Conservation (phyloP, 2,329 filamentous ascomycete genomes). For the Fulvia fulva region DNA sequence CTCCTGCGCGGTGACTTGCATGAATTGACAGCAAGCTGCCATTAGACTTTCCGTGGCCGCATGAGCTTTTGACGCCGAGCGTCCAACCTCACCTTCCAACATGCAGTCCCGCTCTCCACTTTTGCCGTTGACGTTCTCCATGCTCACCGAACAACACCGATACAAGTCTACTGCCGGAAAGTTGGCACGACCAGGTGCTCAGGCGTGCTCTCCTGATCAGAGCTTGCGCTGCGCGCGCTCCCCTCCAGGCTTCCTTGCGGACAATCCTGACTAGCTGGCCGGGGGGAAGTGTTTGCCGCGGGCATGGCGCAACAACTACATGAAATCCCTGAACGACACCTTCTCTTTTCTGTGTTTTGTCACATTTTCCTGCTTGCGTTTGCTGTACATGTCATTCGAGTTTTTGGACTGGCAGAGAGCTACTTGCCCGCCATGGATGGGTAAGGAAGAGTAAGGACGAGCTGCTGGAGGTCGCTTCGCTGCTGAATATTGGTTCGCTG, state of each 20-base stretch:
- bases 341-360: conserved; percentile 2
- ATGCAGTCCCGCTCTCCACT: no score
- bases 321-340: conserved; percentile 2
- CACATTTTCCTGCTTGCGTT: conserved; percentile 6
- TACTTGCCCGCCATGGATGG: no score
- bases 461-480: neutral
- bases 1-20: neutral
- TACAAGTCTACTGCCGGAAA: neutral
- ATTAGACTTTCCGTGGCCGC: conserved; percentile 1
- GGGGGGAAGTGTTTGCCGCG: conserved; percentile 6
- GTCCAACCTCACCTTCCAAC: neutral
- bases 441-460: no score
- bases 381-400: neutral
- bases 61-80: neutral
- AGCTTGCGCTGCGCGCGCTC: conserved; percentile 9
- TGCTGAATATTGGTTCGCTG: neutral
- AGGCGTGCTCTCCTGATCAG: conserved; percentile 9
- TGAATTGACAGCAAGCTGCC: neutral
- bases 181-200: conserved; percentile 5
- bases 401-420: neutral
- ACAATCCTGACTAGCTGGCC: neutral
- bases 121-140: neutral
- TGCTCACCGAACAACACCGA: neutral
- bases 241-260: conserved; percentile 1
- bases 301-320: conserved; percentile 4